Percentiles rank a stretch among this genome's conserved stretches.
These are phyloP conservation scores for Colletotrichum euphorbiae DNA, from an alignment of 2,329 filamentous ascomycete genomes.

Conservation along the genomic window DNA sequence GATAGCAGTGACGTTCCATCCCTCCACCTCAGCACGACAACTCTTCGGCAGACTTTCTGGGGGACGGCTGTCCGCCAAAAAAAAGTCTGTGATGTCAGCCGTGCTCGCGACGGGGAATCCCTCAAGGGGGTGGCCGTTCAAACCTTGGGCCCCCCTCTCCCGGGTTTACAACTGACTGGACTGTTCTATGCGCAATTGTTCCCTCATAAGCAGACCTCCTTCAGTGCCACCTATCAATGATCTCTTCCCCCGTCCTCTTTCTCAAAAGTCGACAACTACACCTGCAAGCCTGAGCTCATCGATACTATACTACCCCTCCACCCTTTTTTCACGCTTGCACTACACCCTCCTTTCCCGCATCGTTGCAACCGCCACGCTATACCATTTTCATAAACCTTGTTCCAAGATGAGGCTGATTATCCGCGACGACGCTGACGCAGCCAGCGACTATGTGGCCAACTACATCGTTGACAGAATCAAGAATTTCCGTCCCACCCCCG, in stretches of 20 bases:
- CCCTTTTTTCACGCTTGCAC: neutral
- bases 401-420: slow-evolving; percentile 83
- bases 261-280: slow-evolving; percentile 6
- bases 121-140: slow-evolving; percentile 9
- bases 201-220: slow-evolving; percentile 35
- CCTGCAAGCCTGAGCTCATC: slow-evolving; percentile 1
- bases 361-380: slow-evolving; percentile 33
- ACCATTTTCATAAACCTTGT: slow-evolving; percentile 40
- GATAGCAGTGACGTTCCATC: slow-evolving; percentile 42
- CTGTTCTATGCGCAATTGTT: neutral
- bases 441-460: slow-evolving; percentile 82
- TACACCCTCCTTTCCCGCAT: neutral
- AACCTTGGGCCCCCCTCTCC: neutral
- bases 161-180: too few species aligned
- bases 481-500: slow-evolving; percentile 76
- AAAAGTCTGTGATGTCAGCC: slow-evolving; percentile 37
- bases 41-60: slow-evolving; percentile 30
- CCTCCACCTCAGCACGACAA: slow-evolving; percentile 32
- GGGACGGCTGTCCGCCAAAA: slow-evolving; percentile 14
- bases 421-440: slow-evolving; percentile 75
- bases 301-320: neutral
- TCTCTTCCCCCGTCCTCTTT: neutral
- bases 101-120: slow-evolving; percentile 23
- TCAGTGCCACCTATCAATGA: neutral
- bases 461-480: slow-evolving; percentile 88